Percentiles rank a stretch among this genome's conserved stretches.
Conservation (phyloP, 805 yeast species). For the Lipomyces chichibuensis region DNA sequence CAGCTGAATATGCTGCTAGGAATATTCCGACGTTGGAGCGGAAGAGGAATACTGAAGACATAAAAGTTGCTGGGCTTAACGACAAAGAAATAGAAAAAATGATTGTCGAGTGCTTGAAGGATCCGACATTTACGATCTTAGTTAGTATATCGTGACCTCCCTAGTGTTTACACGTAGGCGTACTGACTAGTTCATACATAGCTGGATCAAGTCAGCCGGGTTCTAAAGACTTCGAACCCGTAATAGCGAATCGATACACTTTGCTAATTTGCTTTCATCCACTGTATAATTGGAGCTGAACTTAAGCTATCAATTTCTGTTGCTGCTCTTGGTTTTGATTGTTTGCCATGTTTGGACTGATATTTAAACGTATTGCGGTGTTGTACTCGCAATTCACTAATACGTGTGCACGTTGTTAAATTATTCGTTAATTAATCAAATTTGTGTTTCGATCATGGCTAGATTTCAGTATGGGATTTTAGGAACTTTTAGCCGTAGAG, state of each 20-base stretch:
- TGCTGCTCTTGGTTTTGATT: neutral
- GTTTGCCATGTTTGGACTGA: neutral
- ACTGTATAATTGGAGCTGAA: neutral
- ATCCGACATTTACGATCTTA: slow-evolving; percentile 18
- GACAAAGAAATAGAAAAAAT: slow-evolving; percentile 5
- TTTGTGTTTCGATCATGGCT: neutral
- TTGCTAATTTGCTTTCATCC: neutral
- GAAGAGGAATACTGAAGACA: slow-evolving; percentile 4
- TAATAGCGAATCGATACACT: neutral
- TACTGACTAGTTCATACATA: slow-evolving; percentile 3
- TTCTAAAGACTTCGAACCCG: neutral
- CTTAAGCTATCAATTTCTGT: neutral
- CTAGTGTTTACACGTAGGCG: neutral
- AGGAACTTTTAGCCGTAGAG: too few species aligned
- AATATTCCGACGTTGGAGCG: neutral
- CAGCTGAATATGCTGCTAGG: neutral
- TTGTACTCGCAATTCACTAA: neutral
- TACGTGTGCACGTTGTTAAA: neutral
- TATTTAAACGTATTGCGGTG: neutral
- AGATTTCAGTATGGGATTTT: neutral
- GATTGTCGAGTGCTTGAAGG: slow-evolving; percentile 18
- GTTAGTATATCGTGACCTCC: slow-evolving; percentile 8
- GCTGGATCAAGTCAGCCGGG: slow-evolving; percentile 13
- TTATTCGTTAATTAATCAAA: neutral
- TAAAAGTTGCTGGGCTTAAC: neutral